A percentile compares a stretch with the other conserved stretches of the same genome.
These are phyloP conservation scores for Lactarius indigo DNA, from an alignment of 768 basidiomycete genomes.

Conservation along the genomic window DNA sequence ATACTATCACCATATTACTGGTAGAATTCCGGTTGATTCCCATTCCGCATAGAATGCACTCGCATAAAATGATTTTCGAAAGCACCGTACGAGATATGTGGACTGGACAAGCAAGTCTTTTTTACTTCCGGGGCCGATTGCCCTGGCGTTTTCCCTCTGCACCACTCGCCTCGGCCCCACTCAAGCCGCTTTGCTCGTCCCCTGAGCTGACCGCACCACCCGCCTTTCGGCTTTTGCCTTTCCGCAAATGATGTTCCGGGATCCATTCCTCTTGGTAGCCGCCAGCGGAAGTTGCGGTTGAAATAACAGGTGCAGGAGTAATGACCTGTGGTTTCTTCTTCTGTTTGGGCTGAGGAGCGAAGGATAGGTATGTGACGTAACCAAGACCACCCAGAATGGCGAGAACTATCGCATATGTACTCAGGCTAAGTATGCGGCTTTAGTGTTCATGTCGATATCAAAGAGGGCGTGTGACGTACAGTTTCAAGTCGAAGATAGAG, in stretches of 20 bases:
- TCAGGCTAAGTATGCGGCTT: constrained; percentile 37
- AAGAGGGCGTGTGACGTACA: constrained; percentile 46
- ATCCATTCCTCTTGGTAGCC: constrained; percentile 91
- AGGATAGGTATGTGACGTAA: constrained; percentile 64
- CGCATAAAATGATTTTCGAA: constrained; percentile 2
- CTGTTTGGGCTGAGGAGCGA: constrained; percentile 54
- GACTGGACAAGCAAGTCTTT: constrained; percentile 28
- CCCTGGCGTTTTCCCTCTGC: constrained; percentile 45
- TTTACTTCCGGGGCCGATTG: constrained; percentile 50
- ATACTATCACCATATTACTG: background rate
- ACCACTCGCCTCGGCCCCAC: constrained; percentile 62
- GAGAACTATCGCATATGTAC: constrained; percentile 68
- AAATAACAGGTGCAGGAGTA: constrained; percentile 47
- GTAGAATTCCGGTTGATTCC: background rate
- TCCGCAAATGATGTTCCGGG: constrained; percentile 82
- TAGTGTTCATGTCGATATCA: constrained; percentile 6
- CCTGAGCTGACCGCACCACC: constrained; percentile 49
- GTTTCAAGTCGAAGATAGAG: constrained; percentile 75
- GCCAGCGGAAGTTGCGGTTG: constrained; percentile 61
- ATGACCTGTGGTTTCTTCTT: constrained; percentile 40
- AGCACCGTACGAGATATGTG: background rate
- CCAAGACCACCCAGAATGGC: constrained; percentile 58
- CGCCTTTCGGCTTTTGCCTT: constrained; percentile 49
- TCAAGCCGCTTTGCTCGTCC: constrained; percentile 48
- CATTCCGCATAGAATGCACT: background rate